These are phyloP conservation scores for Hysterium pulicare DNA, from an alignment of 2,329 filamentous ascomycete species.

Conservation along the genomic window DNA sequence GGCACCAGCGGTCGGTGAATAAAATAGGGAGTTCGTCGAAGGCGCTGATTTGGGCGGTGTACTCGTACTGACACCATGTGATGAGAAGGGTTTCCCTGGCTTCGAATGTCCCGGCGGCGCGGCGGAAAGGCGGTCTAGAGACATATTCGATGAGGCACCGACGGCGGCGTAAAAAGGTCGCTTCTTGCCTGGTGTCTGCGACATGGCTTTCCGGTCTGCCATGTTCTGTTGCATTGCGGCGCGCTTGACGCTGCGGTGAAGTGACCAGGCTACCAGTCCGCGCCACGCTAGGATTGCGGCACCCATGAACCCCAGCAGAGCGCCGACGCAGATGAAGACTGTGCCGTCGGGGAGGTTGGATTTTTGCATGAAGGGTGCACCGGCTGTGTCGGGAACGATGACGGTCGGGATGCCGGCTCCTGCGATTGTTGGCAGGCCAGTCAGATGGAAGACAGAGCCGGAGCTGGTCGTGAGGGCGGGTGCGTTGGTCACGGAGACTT, in stretches of 20 bases:
- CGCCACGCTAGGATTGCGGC: constrained; percentile 85
- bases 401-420: constrained; percentile 63
- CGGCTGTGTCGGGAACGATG: constrained; percentile 74
- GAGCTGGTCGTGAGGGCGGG: constrained; percentile 9
- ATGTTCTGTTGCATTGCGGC: constrained; percentile 73
- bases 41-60: constrained; percentile 25
- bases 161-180: constrained; percentile 43
- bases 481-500: constrained; percentile 1
- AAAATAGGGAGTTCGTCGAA: constrained; percentile 67
- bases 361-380: constrained; percentile 88
- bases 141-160: constrained; percentile 52
- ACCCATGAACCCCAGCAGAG: constrained; percentile 78
- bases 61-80: constrained; percentile 13
- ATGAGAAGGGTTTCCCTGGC: constrained; percentile 28
- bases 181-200: constrained; percentile 33
- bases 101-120: constrained; percentile 33
- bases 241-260: constrained; percentile 86
- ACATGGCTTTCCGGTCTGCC: constrained; percentile 66
- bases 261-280: constrained; percentile 78
- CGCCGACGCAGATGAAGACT: constrained; percentile 92
- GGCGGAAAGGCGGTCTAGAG: constrained; percentile 49
- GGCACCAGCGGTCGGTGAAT: constrained; percentile 75
- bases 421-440: constrained; percentile 52
- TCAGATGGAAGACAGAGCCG: constrained; percentile 26
- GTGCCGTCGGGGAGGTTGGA: constrained; percentile 85